Evolutionary conservation across 345 rosid species (phyloP).

Genomic region (Conringia planisiliqua): DNA sequence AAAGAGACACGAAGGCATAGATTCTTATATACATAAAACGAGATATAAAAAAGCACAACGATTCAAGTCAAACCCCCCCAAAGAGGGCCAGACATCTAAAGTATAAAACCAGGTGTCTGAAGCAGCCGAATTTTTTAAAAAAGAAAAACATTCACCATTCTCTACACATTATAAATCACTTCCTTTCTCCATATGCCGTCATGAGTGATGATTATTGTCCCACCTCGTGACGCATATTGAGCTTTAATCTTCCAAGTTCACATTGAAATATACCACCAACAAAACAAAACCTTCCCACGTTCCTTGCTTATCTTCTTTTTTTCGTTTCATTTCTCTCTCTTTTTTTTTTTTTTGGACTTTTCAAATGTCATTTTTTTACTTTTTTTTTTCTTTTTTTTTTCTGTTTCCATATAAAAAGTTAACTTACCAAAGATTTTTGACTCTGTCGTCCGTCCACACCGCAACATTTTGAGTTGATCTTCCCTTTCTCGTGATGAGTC

Average conservation of each 20-base stretch:
- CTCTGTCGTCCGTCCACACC: slow-evolving; percentile 10
- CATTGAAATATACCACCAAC: background rate
- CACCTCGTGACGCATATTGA: slow-evolving; percentile 2
- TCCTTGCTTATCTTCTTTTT: background rate
- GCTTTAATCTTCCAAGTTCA: slow-evolving; percentile 4
- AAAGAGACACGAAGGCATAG: background rate
- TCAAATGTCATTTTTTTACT: background rate
- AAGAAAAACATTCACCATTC: background rate
- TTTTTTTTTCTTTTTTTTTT: background rate
- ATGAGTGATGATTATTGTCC: slow-evolving; percentile 9
- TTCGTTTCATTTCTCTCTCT: background rate
- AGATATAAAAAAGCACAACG: background rate
- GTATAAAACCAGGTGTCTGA: slow-evolving; percentile 4
- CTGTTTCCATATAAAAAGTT: background rate
- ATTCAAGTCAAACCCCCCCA: slow-evolving; percentile 5
- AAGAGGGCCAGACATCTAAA: background rate
- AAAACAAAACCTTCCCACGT: slow-evolving; percentile 9
- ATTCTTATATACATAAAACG: slow-evolving; percentile 21
- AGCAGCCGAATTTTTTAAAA: background rate
- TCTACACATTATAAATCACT: slow-evolving; percentile 5
- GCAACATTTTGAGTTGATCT: slow-evolving; percentile 7
- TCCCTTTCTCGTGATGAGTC: slow-evolving; percentile 8
- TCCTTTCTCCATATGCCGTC: slow-evolving; percentile 5
- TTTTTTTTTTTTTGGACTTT: slow-evolving; percentile 26
- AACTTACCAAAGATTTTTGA: slow-evolving; percentile 29